Base-by-base conservation (phyloP, 2,329 filamentous ascomycete species). In the Trichoderma endophyticum region DNA sequence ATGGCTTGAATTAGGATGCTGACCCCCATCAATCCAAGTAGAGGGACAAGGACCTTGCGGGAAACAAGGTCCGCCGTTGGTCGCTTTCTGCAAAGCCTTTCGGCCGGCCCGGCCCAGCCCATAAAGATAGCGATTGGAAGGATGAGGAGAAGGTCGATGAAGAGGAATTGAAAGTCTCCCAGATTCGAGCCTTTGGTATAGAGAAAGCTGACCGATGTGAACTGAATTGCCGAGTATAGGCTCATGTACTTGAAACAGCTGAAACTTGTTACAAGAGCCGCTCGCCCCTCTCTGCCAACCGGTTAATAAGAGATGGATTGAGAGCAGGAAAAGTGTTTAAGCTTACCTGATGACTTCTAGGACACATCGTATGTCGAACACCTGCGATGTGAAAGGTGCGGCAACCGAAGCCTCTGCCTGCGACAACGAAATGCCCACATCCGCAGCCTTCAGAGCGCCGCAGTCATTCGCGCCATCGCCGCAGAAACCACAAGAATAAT, bases 221-320 rank as follows among this genome's bases (percentile, higher is more conserved):
- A 99, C 81, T 99, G 96, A 75, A 99, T 99, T n/a, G 96, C 95
- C 3, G 95, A 98, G 84, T 99, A 99, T 75, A 99, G 83, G 77
- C 93, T 97, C 97, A 99, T 99, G 83, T 97, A 99, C 84, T 98
- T 99, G 88, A 99, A 99, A 84, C 96, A 99, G 84, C 93, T 97
- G 84, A 99, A 99, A 82, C 94, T 97, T 14, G 96, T 99, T n/a
- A 98, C 95, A 39, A 99, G 87, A 39, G 97, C 93, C 24, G 95
- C 95, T 74, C 97, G 91, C 24, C 96, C 96, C 84, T 99, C 96
- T 75, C 94, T 91, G 43, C 56, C 48, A 21, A 11, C 18, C 1
- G 21, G 73, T 82, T 74, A 82, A 76, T 56, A 59, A 18, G 30
- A 12, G 36, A 21, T 5, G 6, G 4, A 11, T 12, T 1, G 2